Evolutionary conservation across 2,329 filamentous ascomycete genomes (phyloP), one percentile per base, ranked within the genome.

Genomic region (Beauveria asiatica): DNA sequence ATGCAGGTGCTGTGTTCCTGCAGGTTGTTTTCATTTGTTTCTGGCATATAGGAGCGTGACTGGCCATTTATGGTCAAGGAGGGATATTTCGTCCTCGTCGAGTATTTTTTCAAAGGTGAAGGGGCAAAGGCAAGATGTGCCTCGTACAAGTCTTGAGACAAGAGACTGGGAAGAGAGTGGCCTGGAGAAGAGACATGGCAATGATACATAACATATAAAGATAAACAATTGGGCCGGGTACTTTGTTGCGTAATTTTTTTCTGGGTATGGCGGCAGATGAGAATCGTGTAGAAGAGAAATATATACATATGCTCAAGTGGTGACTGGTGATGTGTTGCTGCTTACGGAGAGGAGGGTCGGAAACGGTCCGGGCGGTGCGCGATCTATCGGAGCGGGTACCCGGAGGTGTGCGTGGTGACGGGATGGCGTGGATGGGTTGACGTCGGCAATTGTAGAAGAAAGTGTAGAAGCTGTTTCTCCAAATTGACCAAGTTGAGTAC

Each of bases 371-470:
- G 45, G 17, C 44, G 45, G 17, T 8, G 17, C 30, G 21, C 13
- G 45, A 49, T 25, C n/a, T n/a, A 33, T 44, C 45, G 55, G 55
- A 50, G 55, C 33, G 55, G 55, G 55, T 57, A 57, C 55, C 55
- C 55, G 55, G 45, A 30, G 55, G 25, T 19, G 33, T 37, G 33
- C 21, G 33, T 16, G 33, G 33, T 5, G 33, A 37, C 11, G 33
- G 16, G 33, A 37, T 11, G 13, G 33, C 11, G 33, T 37, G 33
- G 33, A 16, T 16, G 33, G 33, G 11, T 16, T 48, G 44, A 39
- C 42, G 27, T 21, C 6, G 19, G 16, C 8, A 16, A 6, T 21
- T 5, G n/a, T 10, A 19, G 27, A n/a, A 55, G 11, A 37, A 16
- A 37, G 13, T 6, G 33, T 16, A 16, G 33, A 37, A 16, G 13